Base-by-base conservation (phyloP, 2,329 filamentous ascomycete species). In the Macrophomina pseudophaseolina region DNA sequence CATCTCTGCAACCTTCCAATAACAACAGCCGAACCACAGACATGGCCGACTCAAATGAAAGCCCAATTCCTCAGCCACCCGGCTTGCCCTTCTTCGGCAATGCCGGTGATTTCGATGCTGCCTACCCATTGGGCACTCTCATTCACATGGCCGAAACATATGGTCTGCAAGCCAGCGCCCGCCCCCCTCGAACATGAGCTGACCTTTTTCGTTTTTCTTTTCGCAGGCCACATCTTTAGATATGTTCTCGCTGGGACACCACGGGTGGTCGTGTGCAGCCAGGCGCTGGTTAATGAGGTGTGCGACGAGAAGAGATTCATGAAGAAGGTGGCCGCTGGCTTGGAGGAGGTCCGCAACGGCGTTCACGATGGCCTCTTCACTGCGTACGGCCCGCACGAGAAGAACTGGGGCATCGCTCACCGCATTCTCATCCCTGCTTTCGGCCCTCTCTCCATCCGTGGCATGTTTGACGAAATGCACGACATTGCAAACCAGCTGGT, bases 51-150 rank as follows among this genome's bases (percentile, higher is more conserved):
- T 62, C 56, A 9, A 38, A 49, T 42, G 49, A 62, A 12, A 70
- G 73, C 23, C 81, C 84, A 2, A 90, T 92, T 64, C 89, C 90
- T 1, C 84, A 86, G 54, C 90, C 90, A 32, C 83, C 82, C 64
- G 88, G 87, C 2, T 79, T 90, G 66, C 90, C 89, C 1, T 75
- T 92, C 32, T 69, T 92, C 30, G 90, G 90, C 33, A 90, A 92
- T 71, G 74, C 90, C 35, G 79, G 80, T 64, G 88, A 91, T 69
- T 84, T 93, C 69, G 85, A 90, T 67, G 77, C 82, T 0, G 83
- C 85, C n/a, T 81, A 85, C 28, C 86, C 89, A 0, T 74, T 87
- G 2, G 78, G 82, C 28, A 87, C 87, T 30, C 75, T 91, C 23
- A 74, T 77, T 5, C 80, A 84, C 11, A 79, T 92, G 58, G 86